A percentile compares a stretch with the other conserved stretches of the same genome.
phyloP scores from a whole-genome alignment of 352 stramenopile genomes.

The Aphanomyces astaci region DNA sequence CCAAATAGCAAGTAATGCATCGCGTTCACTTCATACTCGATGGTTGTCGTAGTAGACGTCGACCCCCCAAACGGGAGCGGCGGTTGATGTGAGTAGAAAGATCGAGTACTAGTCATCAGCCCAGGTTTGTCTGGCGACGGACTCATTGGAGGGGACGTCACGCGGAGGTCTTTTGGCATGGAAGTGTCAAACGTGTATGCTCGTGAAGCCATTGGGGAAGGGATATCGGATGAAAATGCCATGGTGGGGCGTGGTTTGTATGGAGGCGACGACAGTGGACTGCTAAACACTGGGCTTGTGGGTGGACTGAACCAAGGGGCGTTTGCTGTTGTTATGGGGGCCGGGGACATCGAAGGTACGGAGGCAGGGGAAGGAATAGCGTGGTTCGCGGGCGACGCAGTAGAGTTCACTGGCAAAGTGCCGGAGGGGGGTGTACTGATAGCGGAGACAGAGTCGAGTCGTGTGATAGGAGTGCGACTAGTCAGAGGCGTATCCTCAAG shows the following conservation, averaged over 20 bases:
- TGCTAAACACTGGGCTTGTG: not conserved
- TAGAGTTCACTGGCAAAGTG: not conserved
- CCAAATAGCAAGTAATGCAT: constrained; percentile 22
- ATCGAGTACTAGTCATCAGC: not conserved
- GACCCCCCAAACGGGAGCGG: not conserved
- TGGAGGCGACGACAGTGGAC: no score
- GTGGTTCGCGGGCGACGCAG: no score
- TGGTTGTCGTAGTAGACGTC: not conserved
- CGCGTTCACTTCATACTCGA: constrained; percentile 6
- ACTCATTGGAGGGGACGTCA: not conserved
- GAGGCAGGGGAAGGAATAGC: not conserved
- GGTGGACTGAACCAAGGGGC: not conserved
- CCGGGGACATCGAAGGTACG: not conserved
- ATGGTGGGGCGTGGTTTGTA: no score
- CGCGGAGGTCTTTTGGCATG: not conserved
- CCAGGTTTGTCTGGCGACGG: not conserved
- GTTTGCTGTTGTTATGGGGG: not conserved
- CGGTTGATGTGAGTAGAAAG: not conserved
- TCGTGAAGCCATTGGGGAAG: no score
- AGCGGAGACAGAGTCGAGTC: no score
- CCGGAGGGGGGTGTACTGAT: no score
- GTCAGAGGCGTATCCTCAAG: no score
- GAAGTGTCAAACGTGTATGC: no score
- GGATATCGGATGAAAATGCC: not conserved
- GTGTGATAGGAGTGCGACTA: no score